Conservation (phyloP, 2,329 filamentous ascomycete genomes). For the Leptographium procerum region DNA sequence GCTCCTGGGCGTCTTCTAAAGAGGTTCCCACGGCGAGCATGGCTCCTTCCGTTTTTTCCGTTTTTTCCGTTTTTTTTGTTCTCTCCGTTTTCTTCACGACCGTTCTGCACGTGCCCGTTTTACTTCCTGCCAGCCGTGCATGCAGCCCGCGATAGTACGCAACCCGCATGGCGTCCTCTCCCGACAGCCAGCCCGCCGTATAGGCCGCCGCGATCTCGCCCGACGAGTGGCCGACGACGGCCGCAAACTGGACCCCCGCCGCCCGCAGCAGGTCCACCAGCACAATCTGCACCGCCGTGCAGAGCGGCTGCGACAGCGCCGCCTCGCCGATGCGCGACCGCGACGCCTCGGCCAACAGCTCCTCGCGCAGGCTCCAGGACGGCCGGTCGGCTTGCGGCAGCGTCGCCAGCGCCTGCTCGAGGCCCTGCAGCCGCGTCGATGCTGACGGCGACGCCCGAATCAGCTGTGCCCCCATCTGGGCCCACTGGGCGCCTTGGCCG, state of each 20-base stretch:
- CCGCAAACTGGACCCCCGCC: slow-evolving; percentile 15
- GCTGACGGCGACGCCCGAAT: neutral
- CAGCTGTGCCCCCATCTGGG: neutral
- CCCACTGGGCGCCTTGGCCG: slow-evolving; percentile 17
- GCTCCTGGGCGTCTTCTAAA: too few relatives aligned
- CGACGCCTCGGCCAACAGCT: slow-evolving; percentile 3
- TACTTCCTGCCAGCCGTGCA: too few relatives aligned
- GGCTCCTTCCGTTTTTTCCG: too few relatives aligned
- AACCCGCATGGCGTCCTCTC: slow-evolving; percentile 11
- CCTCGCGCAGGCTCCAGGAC: slow-evolving; percentile 2
- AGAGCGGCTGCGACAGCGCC: slow-evolving; percentile 17
- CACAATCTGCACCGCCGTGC: slow-evolving; percentile 20
- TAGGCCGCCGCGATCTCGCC: slow-evolving; percentile 24
- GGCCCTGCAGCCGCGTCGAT: neutral
- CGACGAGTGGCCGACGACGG: slow-evolving; percentile 22
- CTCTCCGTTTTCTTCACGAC: too few relatives aligned
- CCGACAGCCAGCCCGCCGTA: slow-evolving; percentile 14
- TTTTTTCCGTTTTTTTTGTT: too few relatives aligned
- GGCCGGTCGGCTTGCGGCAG: neutral
- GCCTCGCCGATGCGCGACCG: slow-evolving; percentile 5
- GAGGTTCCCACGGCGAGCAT: too few relatives aligned
- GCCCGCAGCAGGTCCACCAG: slow-evolving; percentile 19
- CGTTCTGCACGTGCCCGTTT: too few relatives aligned
- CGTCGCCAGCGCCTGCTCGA: neutral
- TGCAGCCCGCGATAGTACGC: slow-evolving; percentile 14